phyloP scores from a whole-genome alignment of 768 basidiomycete genomes.

The Hericium alpestre region DNA sequence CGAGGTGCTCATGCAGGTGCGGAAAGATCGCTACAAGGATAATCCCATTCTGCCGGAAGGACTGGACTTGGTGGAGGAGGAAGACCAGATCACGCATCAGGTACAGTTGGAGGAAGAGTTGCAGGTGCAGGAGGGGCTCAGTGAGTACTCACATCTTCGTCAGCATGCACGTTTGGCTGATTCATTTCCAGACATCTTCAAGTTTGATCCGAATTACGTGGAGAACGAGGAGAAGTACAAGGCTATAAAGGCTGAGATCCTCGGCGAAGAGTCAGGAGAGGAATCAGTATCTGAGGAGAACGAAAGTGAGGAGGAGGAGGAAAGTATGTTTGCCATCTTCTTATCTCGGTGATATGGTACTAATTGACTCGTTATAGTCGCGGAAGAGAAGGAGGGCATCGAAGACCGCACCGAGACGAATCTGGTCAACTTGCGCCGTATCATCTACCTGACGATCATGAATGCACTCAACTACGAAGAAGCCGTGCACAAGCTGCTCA shows the following conservation, averaged over 20 bases:
- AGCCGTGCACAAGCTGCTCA: constrained; percentile 95
- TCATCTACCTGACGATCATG: constrained; percentile 98
- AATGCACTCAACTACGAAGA: constrained; percentile 97
- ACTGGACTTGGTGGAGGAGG: constrained; percentile 92
- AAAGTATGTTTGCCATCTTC: constrained; percentile 26
- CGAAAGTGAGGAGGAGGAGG: constrained; percentile 51
- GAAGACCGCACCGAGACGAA: constrained; percentile 94
- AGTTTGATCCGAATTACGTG: constrained; percentile 75
- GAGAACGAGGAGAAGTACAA: constrained; percentile 94
- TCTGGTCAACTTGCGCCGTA: constrained; percentile 85
- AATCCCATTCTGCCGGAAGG: constrained; percentile 93
- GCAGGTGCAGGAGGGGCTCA: constrained; percentile 88
- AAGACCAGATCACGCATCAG: constrained; percentile 94
- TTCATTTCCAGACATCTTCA: constrained; percentile 72
- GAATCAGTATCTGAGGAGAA: constrained; percentile 49
- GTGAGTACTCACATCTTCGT: constrained; percentile 37
- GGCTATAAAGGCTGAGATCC: constrained; percentile 83
- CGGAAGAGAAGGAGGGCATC: constrained; percentile 77
- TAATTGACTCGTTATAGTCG: constrained; percentile 30
- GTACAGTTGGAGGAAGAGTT: constrained; percentile 88
- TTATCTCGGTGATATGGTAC: not conserved
- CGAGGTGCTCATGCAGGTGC: constrained; percentile 96
- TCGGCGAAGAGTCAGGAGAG: constrained; percentile 79
- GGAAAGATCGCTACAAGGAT: constrained; percentile 99
- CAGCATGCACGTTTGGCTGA: constrained; percentile 4